Percentiles rank a stretch among this genome's conserved stretches.
These are phyloP conservation scores for Pyricularia pennisetigena DNA, from an alignment of 2,329 filamentous ascomycete genomes.

Conservation along the genomic window DNA sequence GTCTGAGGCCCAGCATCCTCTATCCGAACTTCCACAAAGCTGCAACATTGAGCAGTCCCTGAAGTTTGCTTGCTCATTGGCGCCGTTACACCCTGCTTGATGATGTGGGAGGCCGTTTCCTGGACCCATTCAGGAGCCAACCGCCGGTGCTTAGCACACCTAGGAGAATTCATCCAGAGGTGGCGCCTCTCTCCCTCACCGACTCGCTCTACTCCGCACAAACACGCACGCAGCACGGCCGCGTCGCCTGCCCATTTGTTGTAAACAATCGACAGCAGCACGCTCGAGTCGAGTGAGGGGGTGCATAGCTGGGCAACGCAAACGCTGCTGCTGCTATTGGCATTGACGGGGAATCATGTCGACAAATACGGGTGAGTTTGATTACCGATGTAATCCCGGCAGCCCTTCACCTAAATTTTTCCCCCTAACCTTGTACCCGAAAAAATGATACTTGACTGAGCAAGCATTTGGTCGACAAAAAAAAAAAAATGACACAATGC, in stretches of 20 bases:
- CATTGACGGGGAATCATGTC: background rate
- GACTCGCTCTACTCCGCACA: background rate
- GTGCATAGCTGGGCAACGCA: background rate
- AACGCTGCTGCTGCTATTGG: background rate
- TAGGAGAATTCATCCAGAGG: background rate
- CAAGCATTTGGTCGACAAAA: background rate
- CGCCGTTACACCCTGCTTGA: background rate
- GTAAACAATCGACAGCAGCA: background rate
- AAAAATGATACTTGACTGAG: too few relatives aligned
- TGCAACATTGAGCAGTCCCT: background rate
- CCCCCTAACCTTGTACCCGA: background rate
- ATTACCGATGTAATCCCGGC: background rate
- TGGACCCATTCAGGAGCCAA: background rate
- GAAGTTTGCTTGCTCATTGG: background rate
- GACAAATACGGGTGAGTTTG: constrained; percentile 1
- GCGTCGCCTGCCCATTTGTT: background rate
- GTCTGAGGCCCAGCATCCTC: background rate
- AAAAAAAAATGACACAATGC: background rate
- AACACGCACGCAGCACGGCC: background rate
- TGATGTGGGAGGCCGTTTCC: background rate
- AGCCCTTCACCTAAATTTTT: background rate
- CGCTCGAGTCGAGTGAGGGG: background rate
- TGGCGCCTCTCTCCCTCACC: background rate
- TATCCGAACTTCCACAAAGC: background rate
- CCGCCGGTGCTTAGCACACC: background rate